Conservation (phyloP, 2,329 filamentous ascomycete species). For the Magnaporthiopsis incrustans region DNA sequence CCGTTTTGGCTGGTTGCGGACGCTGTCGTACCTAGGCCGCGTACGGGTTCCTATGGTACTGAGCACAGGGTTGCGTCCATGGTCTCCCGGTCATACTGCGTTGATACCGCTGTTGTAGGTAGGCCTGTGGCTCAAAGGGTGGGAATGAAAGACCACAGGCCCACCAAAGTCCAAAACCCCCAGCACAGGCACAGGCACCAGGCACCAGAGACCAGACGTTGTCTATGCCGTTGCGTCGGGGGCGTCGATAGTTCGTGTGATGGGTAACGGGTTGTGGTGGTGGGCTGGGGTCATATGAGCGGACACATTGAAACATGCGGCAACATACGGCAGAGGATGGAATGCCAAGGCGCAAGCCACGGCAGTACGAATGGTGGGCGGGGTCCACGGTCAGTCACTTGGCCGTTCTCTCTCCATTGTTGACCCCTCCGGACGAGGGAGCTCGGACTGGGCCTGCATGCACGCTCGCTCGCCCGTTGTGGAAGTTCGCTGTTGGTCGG, state of each 20-base stretch:
- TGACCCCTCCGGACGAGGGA: not conserved
- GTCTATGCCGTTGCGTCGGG: not conserved
- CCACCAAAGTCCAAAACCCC: not conserved
- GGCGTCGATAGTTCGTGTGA: not conserved
- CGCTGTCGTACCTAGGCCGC: not conserved
- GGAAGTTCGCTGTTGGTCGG: not conserved
- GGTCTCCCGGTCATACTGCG: not conserved
- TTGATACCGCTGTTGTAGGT: not conserved
- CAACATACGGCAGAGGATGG: not conserved
- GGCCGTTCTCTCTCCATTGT: not conserved
- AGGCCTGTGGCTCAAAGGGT: not conserved
- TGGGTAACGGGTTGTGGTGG: not conserved
- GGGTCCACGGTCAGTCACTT: not conserved
- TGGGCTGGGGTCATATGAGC: not conserved
- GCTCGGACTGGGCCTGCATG: not conserved
- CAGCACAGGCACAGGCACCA: not conserved
- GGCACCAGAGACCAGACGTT: not conserved
- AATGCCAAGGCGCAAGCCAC: not conserved
- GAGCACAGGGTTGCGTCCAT: not conserved
- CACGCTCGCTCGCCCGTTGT: no score
- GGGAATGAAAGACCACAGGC: no score
- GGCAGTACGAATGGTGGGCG: not conserved
- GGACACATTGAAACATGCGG: not conserved
- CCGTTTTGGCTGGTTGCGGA: not conserved
- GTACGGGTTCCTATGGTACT: no score